Percentiles rank a stretch among this genome's conserved stretches.
phyloP scores from a whole-genome alignment of 2,329 filamentous ascomycete genomes.

The Ophiostoma pallidulum region DNA sequence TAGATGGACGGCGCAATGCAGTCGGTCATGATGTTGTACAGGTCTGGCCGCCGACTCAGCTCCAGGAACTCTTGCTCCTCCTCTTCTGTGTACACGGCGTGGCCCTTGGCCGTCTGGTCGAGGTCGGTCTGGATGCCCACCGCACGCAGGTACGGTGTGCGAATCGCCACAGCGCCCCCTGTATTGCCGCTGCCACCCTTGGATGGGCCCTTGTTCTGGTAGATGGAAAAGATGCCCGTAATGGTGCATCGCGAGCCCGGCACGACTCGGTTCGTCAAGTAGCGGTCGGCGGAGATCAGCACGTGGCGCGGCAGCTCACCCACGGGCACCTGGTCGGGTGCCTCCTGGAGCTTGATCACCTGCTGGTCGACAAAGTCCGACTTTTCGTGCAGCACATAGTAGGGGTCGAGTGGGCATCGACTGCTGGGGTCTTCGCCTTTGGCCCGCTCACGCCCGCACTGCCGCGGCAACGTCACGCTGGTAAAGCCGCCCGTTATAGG shows the following conservation, averaged over 20 bases:
- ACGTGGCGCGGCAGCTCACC: constrained; percentile 93
- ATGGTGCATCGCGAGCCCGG: constrained; percentile 90
- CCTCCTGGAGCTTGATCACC: constrained; percentile 95
- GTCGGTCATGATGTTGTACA: constrained; percentile 83
- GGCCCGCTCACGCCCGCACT: constrained; percentile 56
- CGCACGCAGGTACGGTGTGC: constrained; percentile 87
- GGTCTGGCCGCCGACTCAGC: constrained; percentile 77
- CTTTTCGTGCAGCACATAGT: constrained; percentile 90
- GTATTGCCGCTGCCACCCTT: constrained; percentile 45
- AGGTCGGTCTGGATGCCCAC: constrained; percentile 87
- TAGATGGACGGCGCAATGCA: constrained; percentile 98
- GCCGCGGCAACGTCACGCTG: constrained; percentile 72
- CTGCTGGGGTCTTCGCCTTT: constrained; percentile 60
- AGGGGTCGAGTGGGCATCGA: constrained; percentile 85
- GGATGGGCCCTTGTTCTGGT: constrained; percentile 82
- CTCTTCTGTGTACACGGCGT: constrained; percentile 77
- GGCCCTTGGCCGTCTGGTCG: constrained; percentile 80
- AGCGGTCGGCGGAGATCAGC: constrained; percentile 90
- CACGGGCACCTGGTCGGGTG: constrained; percentile 92
- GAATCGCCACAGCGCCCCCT: constrained; percentile 80
- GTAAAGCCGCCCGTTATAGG: constrained; percentile 77
- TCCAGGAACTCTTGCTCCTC: constrained; percentile 95
- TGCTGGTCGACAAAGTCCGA: constrained; percentile 96
- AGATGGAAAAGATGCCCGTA: constrained; percentile 97
- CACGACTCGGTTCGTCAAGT: constrained; percentile 89